A percentile compares a stretch with the other conserved stretches of the same genome.
phyloP scores from a whole-genome alignment of 1,284 basidiomycete species.

The Stereum hirsutum region DNA sequence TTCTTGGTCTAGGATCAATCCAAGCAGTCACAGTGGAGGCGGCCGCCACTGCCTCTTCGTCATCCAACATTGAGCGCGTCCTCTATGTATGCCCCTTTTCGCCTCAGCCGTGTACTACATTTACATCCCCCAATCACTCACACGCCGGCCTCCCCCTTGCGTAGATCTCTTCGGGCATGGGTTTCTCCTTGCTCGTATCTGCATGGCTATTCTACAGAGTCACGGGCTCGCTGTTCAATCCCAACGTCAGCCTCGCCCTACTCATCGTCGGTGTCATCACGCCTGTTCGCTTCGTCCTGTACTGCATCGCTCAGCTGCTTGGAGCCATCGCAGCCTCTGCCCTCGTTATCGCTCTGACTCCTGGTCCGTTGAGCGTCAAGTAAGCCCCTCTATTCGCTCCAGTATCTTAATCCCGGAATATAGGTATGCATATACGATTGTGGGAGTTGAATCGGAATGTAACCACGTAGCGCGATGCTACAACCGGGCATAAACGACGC shows the following conservation, averaged over 20 bases:
- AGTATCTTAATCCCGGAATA: background rate
- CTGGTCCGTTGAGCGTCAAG: constrained; percentile 49
- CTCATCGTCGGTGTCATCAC: constrained; percentile 49
- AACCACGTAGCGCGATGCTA: constrained; percentile 32
- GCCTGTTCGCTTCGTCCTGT: constrained; percentile 53
- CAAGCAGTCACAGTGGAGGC: constrained; percentile 30
- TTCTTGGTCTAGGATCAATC: constrained; percentile 50
- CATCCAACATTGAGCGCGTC: constrained; percentile 30
- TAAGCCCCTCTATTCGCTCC: constrained; percentile 19
- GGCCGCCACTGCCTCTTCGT: constrained; percentile 17
- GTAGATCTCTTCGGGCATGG: constrained; percentile 58
- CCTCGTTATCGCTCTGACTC: constrained; percentile 51
- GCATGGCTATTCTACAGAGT: constrained; percentile 72
- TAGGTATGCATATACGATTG: background rate
- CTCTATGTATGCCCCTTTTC: constrained; percentile 16
- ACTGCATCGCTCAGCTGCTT: constrained; percentile 51
- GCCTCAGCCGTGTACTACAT: too few relatives aligned
- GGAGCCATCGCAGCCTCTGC: constrained; percentile 58
- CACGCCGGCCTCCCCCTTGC: too few relatives aligned
- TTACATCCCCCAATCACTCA: too few relatives aligned
- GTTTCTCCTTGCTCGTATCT: constrained; percentile 56
- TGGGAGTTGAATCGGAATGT: constrained; percentile 1
- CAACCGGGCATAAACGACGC: constrained; percentile 33
- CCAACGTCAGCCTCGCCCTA: constrained; percentile 56
- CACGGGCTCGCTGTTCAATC: constrained; percentile 67